Evolutionary conservation across 441 rosid genomes (phyloP).

Genomic region (Eutrema salsugineum): DNA sequence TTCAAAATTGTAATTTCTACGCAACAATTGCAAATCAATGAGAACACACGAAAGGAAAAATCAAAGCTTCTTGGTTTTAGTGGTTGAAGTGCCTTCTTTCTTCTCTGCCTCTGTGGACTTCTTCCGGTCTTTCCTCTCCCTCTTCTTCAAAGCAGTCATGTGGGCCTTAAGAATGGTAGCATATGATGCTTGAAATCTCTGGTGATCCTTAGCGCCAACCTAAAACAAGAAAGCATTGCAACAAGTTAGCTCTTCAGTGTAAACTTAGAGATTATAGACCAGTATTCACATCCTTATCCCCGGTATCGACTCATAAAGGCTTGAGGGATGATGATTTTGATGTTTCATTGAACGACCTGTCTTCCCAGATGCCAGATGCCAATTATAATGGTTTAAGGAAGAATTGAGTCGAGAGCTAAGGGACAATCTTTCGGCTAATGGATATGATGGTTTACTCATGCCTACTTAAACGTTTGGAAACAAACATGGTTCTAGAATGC

Average conservation of each 20-base stretch:
- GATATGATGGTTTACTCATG: not conserved
- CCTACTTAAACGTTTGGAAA: not conserved
- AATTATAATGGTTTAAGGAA: not conserved
- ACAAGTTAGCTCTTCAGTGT: slow-evolving; percentile 14
- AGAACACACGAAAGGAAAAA: slow-evolving; percentile 1
- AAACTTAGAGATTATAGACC: not conserved
- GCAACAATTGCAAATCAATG: slow-evolving; percentile 12
- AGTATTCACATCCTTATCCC: not conserved
- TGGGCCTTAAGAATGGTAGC: slow-evolving; percentile 92
- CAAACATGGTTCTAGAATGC: not conserved
- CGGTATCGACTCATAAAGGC: not conserved
- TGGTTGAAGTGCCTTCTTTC: slow-evolving; percentile 39
- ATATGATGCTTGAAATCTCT: slow-evolving; percentile 90
- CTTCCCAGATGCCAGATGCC: no score
- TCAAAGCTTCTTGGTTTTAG: slow-evolving; percentile 30
- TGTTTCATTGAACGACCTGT: no score
- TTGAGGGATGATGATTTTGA: no score
- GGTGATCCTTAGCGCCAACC: slow-evolving; percentile 93
- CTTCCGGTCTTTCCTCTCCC: slow-evolving; percentile 90
- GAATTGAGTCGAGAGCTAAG: not conserved
- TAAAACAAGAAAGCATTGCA: slow-evolving; percentile 26
- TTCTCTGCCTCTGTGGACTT: slow-evolving; percentile 62
- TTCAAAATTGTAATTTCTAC: slow-evolving; percentile 11
- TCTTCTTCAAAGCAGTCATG: slow-evolving; percentile 86
- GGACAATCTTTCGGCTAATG: not conserved